A percentile compares a stretch with the other conserved stretches of the same genome.
Conservation (phyloP, 192 early-diverging fungal genomes). For the Podila epicladia region DNA sequence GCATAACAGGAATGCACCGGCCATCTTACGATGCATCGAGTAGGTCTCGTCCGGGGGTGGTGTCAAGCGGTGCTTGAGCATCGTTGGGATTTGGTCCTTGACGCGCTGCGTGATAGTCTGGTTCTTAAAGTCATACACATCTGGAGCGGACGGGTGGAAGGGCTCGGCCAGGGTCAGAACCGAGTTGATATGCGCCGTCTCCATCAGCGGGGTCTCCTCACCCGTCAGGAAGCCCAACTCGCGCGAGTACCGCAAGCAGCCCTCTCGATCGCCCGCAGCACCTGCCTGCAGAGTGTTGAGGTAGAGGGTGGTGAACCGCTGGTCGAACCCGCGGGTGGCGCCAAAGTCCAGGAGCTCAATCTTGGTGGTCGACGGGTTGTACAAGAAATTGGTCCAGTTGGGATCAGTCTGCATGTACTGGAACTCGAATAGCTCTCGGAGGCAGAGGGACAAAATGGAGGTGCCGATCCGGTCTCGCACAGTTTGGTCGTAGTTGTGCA, state of each 20-base stretch:
- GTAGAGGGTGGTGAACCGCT: constrained; percentile 82
- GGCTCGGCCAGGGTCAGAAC: constrained; percentile 89
- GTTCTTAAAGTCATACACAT: constrained; percentile 80
- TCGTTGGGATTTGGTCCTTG: constrained; percentile 90
- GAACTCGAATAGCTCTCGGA: constrained; percentile 92
- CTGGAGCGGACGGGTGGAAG: constrained; percentile 64
- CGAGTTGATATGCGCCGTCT: constrained; percentile 85
- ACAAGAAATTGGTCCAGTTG: constrained; percentile 99
- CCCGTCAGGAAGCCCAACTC: constrained; percentile 95
- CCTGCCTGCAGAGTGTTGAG: constrained; percentile 79
- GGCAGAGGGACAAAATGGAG: constrained; percentile 81
- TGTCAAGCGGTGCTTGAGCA: constrained; percentile 92
- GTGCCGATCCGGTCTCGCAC: constrained; percentile 71
- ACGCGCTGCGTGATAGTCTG: constrained; percentile 89
- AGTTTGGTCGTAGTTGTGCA: constrained; percentile 19
- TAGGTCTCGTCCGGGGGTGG: constrained; percentile 99
- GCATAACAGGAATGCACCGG: constrained; percentile 92
- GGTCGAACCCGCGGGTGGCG: constrained; percentile 83
- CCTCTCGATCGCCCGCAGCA: constrained; percentile 75
- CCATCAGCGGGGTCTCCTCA: constrained; percentile 79
- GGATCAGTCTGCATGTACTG: constrained; percentile 99
- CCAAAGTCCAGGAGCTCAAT: constrained; percentile 96
- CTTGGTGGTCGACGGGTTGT: constrained; percentile 70
- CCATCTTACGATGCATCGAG: constrained; percentile 93
- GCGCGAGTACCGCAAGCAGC: constrained; percentile 76